A percentile compares a stretch with the other conserved stretches of the same genome.
Evolutionary conservation across 2,329 filamentous ascomycete genomes (phyloP).

Genomic region (Fusarium setosum): DNA sequence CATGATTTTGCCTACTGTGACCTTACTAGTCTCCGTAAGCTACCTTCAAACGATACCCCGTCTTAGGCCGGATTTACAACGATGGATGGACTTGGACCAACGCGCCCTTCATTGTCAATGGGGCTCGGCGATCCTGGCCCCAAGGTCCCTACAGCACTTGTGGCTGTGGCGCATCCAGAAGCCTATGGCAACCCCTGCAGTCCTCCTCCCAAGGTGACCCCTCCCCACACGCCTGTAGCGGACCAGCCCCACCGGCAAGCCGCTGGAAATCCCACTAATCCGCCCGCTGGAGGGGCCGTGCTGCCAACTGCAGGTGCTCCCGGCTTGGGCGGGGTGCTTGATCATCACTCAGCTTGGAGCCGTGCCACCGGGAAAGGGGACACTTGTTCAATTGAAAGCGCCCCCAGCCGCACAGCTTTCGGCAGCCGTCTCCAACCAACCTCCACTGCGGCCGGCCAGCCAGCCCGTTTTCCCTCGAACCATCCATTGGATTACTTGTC

Average conservation of each 20-base stretch:
- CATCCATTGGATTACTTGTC: slow-evolving; percentile 33
- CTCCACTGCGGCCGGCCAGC: too few species aligned
- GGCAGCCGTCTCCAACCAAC: slow-evolving; percentile 40
- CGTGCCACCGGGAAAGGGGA: slow-evolving; percentile 47
- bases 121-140: slow-evolving; percentile 12
- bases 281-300: slow-evolving; percentile 34
- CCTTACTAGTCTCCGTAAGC: too few species aligned
- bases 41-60: too few species aligned
- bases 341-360: slow-evolving; percentile 20
- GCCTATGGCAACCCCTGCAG: slow-evolving; percentile 24
- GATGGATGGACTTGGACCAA: slow-evolving; percentile 2
- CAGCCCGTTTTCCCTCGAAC: slow-evolving; percentile 7
- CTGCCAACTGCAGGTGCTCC: slow-evolving; percentile 26
- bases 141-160: slow-evolving; percentile 27
- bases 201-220: neutral
- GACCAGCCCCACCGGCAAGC: slow-evolving; percentile 21
- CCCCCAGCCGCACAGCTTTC: slow-evolving; percentile 15
- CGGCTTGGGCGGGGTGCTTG: slow-evolving; percentile 3
- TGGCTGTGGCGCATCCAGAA: slow-evolving; percentile 31
- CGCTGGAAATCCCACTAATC: slow-evolving; percentile 10
- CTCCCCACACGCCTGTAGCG: slow-evolving; percentile 2
- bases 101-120: slow-evolving; percentile 1
- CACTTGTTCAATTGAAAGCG: slow-evolving; percentile 57
- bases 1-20: too few species aligned
- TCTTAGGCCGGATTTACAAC: neutral